Evolutionary conservation across 1,284 basidiomycete species (phyloP).

Genomic region (Violaceomyces palustris): DNA sequence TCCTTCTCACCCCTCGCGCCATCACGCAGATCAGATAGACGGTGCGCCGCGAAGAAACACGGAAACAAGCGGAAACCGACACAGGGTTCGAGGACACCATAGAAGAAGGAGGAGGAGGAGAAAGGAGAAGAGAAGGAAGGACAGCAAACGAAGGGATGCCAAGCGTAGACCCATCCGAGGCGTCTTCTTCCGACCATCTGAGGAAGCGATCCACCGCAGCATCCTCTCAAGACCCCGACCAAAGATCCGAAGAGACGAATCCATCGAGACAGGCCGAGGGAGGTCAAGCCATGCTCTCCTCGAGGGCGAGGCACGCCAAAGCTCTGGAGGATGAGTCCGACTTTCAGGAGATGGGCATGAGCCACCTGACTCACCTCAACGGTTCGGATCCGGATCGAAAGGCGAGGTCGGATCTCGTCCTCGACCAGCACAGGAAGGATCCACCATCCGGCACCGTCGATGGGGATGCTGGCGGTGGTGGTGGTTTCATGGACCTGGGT

Average conservation of each 20-base stretch:
- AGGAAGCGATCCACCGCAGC: slow-evolving; percentile 15
- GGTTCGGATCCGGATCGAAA: background rate
- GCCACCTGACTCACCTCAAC: background rate
- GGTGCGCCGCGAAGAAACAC: too few relatives aligned
- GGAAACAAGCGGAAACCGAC: too few relatives aligned
- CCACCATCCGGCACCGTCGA: slow-evolving; percentile 4
- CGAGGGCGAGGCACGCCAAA: slow-evolving; percentile 1
- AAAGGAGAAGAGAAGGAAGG: too few relatives aligned
- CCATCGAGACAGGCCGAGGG: too few relatives aligned
- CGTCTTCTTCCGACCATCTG: slow-evolving; percentile 3
- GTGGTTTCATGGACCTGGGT: slow-evolving; percentile 29
- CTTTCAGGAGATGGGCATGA: background rate
- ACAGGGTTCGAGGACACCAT: too few relatives aligned
- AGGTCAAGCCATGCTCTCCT: slow-evolving; percentile 16
- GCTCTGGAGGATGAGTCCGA: slow-evolving; percentile 1
- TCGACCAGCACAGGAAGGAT: slow-evolving; percentile 1
- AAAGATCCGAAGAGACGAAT: slow-evolving; percentile 13
- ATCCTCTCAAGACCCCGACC: slow-evolving; percentile 7
- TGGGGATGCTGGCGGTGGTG: slow-evolving; percentile 12
- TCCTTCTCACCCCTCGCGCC: too few relatives aligned
- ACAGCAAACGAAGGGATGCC: too few relatives aligned
- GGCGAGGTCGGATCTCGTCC: background rate
- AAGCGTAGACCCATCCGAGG: too few relatives aligned
- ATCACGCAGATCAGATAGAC: too few relatives aligned
- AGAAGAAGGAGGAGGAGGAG: too few relatives aligned